Conservation (phyloP, 2,329 filamentous ascomycete genomes). For the Colletotrichum tofieldiae region DNA sequence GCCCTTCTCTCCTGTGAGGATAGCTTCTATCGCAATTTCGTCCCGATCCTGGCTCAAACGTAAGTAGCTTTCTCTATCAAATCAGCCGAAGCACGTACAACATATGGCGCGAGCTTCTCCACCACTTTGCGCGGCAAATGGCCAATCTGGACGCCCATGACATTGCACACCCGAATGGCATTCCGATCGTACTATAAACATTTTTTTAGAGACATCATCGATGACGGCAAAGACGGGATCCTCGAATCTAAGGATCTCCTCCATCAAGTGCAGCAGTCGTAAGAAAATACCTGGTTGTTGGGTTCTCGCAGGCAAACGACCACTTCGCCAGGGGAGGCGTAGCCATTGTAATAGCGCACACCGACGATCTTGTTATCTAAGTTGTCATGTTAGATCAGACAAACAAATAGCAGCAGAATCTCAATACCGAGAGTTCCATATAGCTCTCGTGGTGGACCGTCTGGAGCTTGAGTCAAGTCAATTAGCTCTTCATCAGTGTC, state of each 20-base stretch:
- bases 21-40: conserved; percentile 77
- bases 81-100: conserved; percentile 64
- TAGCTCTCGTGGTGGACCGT: conserved; percentile 59
- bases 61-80: background rate
- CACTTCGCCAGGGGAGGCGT: conserved; percentile 74
- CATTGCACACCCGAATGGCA: conserved; percentile 85
- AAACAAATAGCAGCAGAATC: background rate
- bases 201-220: conserved; percentile 19
- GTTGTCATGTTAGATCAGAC: conserved; percentile 1
- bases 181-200: conserved; percentile 75
- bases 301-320: conserved; percentile 78
- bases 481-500: conserved; percentile 56
- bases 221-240: background rate
- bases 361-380: conserved; percentile 66
- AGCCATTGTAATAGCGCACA: conserved; percentile 73
- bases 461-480: conserved; percentile 62
- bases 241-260: background rate
- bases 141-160: conserved; percentile 82
- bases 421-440: conserved; percentile 63
- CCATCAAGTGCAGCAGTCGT: background rate
- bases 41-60: conserved; percentile 64
- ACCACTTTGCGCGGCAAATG: conserved; percentile 80
- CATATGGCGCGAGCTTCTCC: conserved; percentile 80
- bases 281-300: conserved; percentile 65
- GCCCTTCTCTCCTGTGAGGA: conserved; percentile 77